Conservation (phyloP, 2,329 filamentous ascomycete genomes). For the Moelleriella libera region DNA sequence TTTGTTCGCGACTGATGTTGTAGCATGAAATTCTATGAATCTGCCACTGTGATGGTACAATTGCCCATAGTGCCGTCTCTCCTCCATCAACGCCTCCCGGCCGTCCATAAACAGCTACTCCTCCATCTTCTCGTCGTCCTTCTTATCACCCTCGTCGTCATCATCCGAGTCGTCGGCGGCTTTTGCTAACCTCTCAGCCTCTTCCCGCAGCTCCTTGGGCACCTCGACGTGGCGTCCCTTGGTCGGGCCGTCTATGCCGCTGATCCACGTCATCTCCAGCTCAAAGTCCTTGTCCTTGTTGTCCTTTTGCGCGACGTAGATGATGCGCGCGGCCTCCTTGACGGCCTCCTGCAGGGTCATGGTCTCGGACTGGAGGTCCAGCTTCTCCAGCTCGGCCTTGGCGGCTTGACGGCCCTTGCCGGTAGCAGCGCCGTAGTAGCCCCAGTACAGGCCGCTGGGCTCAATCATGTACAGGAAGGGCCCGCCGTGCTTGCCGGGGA, state of each 20-base stretch:
- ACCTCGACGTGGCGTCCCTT: conserved; percentile 90
- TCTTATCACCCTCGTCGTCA: conserved; percentile 55
- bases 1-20: conserved; percentile 9
- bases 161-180: conserved; percentile 79
- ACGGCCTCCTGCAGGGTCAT: conserved; percentile 77
- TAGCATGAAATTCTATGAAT: conserved; percentile 17
- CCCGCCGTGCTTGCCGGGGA: conserved; percentile 62
- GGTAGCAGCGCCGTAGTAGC: conserved; percentile 94
- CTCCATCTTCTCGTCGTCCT: conserved; percentile 74
- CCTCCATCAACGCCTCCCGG: too few relatives aligned
- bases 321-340: conserved; percentile 93
- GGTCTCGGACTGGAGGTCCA: conserved; percentile 66
- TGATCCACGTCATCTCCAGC: conserved; percentile 98
- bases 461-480: conserved; percentile 98
- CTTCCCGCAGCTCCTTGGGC: conserved; percentile 76
- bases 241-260: conserved; percentile 67
- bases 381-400: conserved; percentile 96
- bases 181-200: conserved; percentile 87
- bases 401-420: conserved; percentile 94
- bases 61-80: too few relatives aligned
- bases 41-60: conserved; percentile 16
- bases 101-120: conserved; percentile 37
- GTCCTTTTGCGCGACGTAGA: conserved; percentile 94
- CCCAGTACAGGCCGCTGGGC: conserved; percentile 94
- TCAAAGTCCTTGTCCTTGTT: conserved; percentile 99